Percentiles rank a stretch among this genome's conserved stretches.
Conservation (phyloP, 495 filamentous ascomycete genomes). For the Bombardia bombarda region DNA sequence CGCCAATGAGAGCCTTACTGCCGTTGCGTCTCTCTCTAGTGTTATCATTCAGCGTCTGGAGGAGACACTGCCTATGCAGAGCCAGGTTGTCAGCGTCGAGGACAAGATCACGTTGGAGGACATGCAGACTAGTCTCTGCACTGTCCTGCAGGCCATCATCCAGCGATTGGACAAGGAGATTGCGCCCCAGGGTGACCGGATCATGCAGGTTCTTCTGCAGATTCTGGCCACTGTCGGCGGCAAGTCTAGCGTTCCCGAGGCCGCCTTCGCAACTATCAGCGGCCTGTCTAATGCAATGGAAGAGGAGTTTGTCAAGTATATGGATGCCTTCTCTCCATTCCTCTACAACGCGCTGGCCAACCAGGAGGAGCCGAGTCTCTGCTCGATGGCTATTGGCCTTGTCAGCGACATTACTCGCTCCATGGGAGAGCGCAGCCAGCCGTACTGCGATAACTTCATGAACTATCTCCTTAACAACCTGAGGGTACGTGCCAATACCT, state of each 20-base stretch:
- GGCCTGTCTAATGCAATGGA: slow-evolving; percentile 80
- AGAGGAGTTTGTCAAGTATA: slow-evolving; percentile 89
- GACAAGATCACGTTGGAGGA: slow-evolving; percentile 91
- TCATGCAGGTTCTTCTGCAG: slow-evolving; percentile 81
- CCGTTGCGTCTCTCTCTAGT: slow-evolving; percentile 72
- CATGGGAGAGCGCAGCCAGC: slow-evolving; percentile 79
- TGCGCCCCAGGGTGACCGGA: slow-evolving; percentile 79
- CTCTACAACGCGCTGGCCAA: slow-evolving; percentile 88
- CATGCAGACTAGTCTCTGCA: slow-evolving; percentile 92
- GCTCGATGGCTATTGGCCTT: slow-evolving; percentile 93
- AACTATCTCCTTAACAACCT: slow-evolving; percentile 89
- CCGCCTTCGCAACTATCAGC: slow-evolving; percentile 82
- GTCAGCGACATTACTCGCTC: slow-evolving; percentile 94
- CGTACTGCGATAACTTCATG: slow-evolving; percentile 96
- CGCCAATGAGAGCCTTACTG: slow-evolving; percentile 72
- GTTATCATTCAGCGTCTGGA: slow-evolving; percentile 84
- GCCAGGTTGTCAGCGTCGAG: slow-evolving; percentile 92
- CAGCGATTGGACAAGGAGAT: slow-evolving; percentile 89
- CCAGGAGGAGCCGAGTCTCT: slow-evolving; percentile 88
- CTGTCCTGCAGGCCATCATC: slow-evolving; percentile 83
- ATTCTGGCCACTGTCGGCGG: slow-evolving; percentile 66
- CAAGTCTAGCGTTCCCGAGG: slow-evolving; percentile 93
- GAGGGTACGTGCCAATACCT: too few species aligned
- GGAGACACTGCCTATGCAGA: slow-evolving; percentile 82
- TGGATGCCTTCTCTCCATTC: slow-evolving; percentile 87